Evolutionary conservation across 768 basidiomycete genomes (phyloP), one percentile per base, ranked within the genome.

Genomic region (Boletellus ananas): DNA sequence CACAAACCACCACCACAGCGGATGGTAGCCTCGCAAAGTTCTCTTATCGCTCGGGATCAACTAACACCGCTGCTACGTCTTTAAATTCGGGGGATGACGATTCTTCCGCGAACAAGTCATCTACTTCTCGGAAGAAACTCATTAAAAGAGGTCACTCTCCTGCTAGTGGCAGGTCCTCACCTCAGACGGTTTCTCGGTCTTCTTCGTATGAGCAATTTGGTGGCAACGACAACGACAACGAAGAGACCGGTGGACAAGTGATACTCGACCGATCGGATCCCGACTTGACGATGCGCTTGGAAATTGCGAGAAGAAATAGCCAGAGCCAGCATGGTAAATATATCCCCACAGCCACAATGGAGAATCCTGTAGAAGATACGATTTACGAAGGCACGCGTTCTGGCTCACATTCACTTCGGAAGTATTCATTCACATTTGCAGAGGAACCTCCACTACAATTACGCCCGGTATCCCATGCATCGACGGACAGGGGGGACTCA

Each of bases 281-380:
- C 58, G 87, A 94, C 62, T 73, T 95, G 46, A 78, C 84, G 18
- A 75, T 80, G 71, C 84, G 86, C 42, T 70, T 96, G 45, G 90
- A 90, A 54, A 72, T 95, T 43, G 94, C 94, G 6, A 74, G 90
- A 52, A 79, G 80, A 57, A 96, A 96, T 63, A 91, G 90, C 63
- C 76, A 84, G 60, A 87, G 78, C 64, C 90, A 92, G 58, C 77
- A 80, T 50, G 77, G 74, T 16, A 77, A 77, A 42, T 62, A 66
- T 42, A 62, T 71, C 38, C 50, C 72, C 10, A 58, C 72, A 39
- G 55, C 78, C 46, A 59, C 71, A 6, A 60, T 77, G 56, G 79
- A 81, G 14, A 68, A 60, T 25, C 74, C 79, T 3, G 62, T 77
- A 14, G 84, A 85, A 56, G 79, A 79, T 25, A 87, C 83, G 2